Conservation (phyloP, 148 eudicot genomes). For the Diospyros lotus region DNA sequence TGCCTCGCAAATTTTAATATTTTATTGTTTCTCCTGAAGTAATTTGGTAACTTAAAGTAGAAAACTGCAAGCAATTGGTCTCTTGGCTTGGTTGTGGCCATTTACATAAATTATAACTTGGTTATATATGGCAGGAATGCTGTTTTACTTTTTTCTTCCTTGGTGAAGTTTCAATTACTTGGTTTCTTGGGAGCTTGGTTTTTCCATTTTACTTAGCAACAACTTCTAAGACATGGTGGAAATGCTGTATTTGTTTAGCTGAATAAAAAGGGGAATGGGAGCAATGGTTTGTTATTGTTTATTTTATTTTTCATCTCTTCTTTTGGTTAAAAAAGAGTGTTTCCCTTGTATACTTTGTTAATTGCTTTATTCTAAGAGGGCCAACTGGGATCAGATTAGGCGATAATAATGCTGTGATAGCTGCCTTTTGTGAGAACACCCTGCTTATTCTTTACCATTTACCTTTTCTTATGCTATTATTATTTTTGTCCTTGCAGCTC, state of each 20-base stretch:
- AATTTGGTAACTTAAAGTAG: not conserved
- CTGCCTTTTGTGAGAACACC: not conserved
- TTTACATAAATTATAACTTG: not conserved
- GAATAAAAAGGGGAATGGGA: too few relatives aligned
- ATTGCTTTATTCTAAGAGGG: not conserved
- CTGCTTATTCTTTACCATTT: not conserved
- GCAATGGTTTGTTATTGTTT: slow-evolving; percentile 1
- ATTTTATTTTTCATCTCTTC: not conserved
- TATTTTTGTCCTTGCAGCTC: slow-evolving; percentile 39
- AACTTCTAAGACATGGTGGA: too few relatives aligned
- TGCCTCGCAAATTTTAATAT: not conserved
- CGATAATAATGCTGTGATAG: not conserved
- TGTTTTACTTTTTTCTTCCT: not conserved
- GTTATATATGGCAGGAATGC: not conserved
- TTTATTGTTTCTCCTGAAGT: not conserved
- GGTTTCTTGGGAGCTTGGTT: too few relatives aligned
- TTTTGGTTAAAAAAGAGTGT: not conserved
- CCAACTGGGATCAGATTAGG: not conserved
- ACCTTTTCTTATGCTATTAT: not conserved
- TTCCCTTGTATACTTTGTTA: not conserved
- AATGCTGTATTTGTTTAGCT: too few relatives aligned
- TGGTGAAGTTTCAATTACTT: too few relatives aligned
- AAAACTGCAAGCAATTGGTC: not conserved
- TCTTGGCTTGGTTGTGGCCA: not conserved
- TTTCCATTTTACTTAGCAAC: too few relatives aligned